Evolutionary conservation across 768 basidiomycete genomes (phyloP), one percentile per base, ranked within the genome.

Genomic region (Podaxis rugospora): DNA sequence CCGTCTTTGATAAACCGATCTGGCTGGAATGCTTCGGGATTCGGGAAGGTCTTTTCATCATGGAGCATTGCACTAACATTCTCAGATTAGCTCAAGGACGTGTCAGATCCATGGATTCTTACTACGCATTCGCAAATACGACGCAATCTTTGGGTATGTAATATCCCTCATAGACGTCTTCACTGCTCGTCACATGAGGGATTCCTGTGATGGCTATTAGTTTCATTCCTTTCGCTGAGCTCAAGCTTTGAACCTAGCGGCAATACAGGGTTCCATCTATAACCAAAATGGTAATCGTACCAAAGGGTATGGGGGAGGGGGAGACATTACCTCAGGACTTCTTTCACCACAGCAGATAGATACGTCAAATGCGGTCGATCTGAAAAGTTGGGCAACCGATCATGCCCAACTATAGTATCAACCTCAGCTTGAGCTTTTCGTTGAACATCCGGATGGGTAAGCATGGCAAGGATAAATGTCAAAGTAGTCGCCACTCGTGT

Each of bases 341-440:
- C 69, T 42, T 61, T 67, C 9, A 67, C 39, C 4, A 69, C 51
- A 2, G 69, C 70, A 9, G 57, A 51, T 18, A 66, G 53, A 42
- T 71, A 71, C 0, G 68, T 66, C 2, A 70, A 47, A 4, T 56
- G 57, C 0, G 51, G 40, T 46, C 42, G 35, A 44, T 72, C 70
- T 1, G 60, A 61, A 32, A 70, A 71, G n/a, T 57, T 51, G 6
- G 70, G 70, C 32, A 72, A 63, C 3, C 64, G 64, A 3, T 63
- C 64, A 54, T 51, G 28, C 1, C 55, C 60, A 14, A 71, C 40
- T 1, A 69, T 54, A 1, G 58, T 21, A 53, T 73, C 71, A 7
- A 76, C 56, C 51, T 76, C 66, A 37, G 47, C 53, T 66, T 62
- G 67, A 21, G 67, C 67, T 44, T 64, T 67, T 32, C 27, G 28